Evolutionary conservation across 176 grass and related monocot species (phyloP).

Genomic region (Chrysopogon serrulatus): DNA sequence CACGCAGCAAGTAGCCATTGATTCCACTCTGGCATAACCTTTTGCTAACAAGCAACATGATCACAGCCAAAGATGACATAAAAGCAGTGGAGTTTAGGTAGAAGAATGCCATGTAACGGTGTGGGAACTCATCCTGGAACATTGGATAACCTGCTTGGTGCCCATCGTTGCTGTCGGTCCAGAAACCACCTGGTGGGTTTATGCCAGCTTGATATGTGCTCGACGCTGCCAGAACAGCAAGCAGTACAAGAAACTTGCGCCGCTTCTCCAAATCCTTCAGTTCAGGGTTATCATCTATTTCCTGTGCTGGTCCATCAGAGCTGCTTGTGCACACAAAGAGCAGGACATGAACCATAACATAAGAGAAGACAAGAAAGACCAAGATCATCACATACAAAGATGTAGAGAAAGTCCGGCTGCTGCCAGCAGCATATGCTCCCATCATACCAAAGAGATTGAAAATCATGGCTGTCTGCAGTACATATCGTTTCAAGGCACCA

Average conservation of each 20-base stretch:
- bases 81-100: constrained; percentile 53
- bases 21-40: constrained; percentile 32
- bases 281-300: constrained; percentile 5
- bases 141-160: constrained; percentile 31
- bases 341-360: constrained; percentile 11
- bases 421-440: constrained; percentile 32
- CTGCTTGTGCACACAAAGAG: neutral
- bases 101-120: constrained; percentile 40
- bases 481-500: neutral
- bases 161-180: constrained; percentile 9
- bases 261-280: constrained; percentile 26
- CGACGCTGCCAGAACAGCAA: constrained; percentile 53
- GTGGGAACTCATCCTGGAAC: constrained; percentile 36
- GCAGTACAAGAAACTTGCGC: constrained; percentile 43
- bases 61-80: constrained; percentile 50
- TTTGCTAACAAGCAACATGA: constrained; percentile 46
- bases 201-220: constrained; percentile 52
- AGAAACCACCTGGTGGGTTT: constrained; percentile 58
- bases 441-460: constrained; percentile 31
- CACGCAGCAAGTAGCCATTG: constrained; percentile 18
- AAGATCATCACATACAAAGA: constrained; percentile 36
- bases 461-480: constrained; percentile 31
- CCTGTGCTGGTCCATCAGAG: neutral
- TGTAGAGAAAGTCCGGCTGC: neutral
- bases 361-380: neutral